Conservation (phyloP, 2,329 filamentous ascomycete species). For the Hypoxylon rubiginosum region DNA sequence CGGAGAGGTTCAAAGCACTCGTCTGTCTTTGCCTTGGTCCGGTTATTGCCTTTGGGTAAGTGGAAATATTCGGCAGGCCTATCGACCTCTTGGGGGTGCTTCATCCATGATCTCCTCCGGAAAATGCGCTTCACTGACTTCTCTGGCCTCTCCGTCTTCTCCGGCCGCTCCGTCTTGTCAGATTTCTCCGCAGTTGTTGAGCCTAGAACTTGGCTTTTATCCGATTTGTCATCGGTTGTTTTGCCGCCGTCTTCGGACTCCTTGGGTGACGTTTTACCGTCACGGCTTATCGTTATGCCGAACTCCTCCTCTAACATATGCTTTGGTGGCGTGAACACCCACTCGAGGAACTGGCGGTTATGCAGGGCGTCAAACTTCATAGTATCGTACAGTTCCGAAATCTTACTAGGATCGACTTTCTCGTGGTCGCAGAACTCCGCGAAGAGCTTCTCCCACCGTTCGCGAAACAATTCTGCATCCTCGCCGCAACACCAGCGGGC, state of each 20-base stretch:
- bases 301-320: constrained; percentile 81
- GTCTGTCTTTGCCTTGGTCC: constrained; percentile 84
- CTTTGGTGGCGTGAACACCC: constrained; percentile 92
- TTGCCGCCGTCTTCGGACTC: constrained; percentile 58
- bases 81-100: constrained; percentile 67
- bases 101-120: constrained; percentile 72
- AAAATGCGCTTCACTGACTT: constrained; percentile 65
- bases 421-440: constrained; percentile 96
- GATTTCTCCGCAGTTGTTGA: constrained; percentile 47
- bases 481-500: constrained; percentile 96
- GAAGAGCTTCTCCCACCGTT: constrained; percentile 98
- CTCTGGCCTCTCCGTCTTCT: constrained; percentile 49
- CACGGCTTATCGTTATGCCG: constrained; percentile 58
- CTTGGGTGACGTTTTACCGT: constrained; percentile 55
- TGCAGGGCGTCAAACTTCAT: constrained; percentile 99
- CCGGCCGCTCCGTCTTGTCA: constrained; percentile 46
- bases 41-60: constrained; percentile 82
- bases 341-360: constrained; percentile 95
- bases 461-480: constrained; percentile 92
- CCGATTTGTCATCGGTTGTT: constrained; percentile 58
- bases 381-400: constrained; percentile 97
- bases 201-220: constrained; percentile 53
- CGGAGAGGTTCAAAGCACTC: constrained; percentile 88
- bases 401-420: constrained; percentile 98
- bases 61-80: constrained; percentile 86